Percentiles rank a stretch among this genome's conserved stretches.
Conservation (phyloP, 2,329 filamentous ascomycete genomes). For the Neopestalotiopsis sp. region DNA sequence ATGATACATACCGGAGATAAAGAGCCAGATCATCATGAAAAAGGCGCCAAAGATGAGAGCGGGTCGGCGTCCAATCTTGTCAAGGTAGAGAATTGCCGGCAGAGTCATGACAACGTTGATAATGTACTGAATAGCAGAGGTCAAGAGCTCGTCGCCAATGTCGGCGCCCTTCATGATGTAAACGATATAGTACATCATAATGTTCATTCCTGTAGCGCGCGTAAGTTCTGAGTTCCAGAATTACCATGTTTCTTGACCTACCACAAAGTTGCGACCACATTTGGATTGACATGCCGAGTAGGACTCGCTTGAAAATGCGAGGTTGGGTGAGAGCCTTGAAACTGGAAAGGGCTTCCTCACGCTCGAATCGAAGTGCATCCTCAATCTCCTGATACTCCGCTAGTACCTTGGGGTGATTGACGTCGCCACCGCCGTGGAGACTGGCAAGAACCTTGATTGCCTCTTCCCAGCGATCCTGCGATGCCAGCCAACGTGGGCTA, state of each 20-base stretch:
- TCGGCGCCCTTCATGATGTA: constrained; percentile 65
- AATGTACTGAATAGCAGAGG: constrained; percentile 66
- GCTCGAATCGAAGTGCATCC: constrained; percentile 58
- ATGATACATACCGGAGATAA: constrained; percentile 55
- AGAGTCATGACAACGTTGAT: constrained; percentile 67
- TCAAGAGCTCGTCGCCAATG: constrained; percentile 61
- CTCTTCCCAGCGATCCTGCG: constrained; percentile 70
- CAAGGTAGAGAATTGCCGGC: constrained; percentile 64
- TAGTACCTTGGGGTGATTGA: constrained; percentile 62
- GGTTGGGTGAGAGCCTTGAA: constrained; percentile 54
- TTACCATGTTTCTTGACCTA: constrained; percentile 18
- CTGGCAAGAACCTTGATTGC: constrained; percentile 61
- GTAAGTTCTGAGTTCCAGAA: neutral
- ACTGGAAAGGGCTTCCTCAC: constrained; percentile 53
- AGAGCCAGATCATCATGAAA: constrained; percentile 65
- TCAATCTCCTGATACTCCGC: constrained; percentile 68
- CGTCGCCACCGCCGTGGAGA: constrained; percentile 62
- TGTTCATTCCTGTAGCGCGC: constrained; percentile 55
- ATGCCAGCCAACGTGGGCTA: constrained; percentile 73
- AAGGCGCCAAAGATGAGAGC: constrained; percentile 61
- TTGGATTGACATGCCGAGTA: constrained; percentile 63
- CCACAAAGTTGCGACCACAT: constrained; percentile 62
- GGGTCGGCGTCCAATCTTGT: constrained; percentile 62
- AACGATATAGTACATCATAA: constrained; percentile 65
- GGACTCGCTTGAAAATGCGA: constrained; percentile 59